Base-by-base conservation (phyloP, 1,284 basidiomycete genomes). In the Athelia sp. region DNA sequence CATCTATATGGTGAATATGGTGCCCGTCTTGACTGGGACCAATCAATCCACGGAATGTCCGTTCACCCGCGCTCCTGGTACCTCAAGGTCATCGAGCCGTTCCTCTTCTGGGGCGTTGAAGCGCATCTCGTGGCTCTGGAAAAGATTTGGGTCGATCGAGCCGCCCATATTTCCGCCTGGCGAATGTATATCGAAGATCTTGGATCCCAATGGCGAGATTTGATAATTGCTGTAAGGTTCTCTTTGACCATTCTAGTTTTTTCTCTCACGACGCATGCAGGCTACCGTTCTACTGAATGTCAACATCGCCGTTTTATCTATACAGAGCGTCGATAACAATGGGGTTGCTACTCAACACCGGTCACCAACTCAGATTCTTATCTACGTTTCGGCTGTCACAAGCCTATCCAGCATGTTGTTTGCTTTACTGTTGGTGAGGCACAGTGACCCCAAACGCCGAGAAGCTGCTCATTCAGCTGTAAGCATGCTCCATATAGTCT, bases 191-290 rank as follows among this genome's bases (percentile, higher is more conserved):
- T 79, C 10, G 54, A 59, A 6, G 73, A 70, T 47, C 57, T 81
- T 24, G 69, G 67, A 13, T 56, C 58, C 1, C 77, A 84, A 52
- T 78, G 81, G 74, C 63, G 66, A 45, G 73, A 77, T 36, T 73
- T 73, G 49, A 68, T 74, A 22, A 65, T 81, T 11, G 72, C 71
- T 51, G 80, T 81, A n/a, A 50, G 29, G 76, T 63, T 9, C 14
- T 40, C 19, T 40, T 17, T 4, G 13, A 29, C 26, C 26, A 4
- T 29, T 29, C 13, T 29, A 4, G 13, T 4, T 13, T 26, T 2
- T 32, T 4, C 22, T 43, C 23, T 50, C 19, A 40, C 36, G n/a
- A 40, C 15, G 15, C 15, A 9, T 13, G 36, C 46, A 76, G 74
- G 62, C 66, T 1, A 75, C 72, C 2, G 69, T 76, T 3, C 51